Evolutionary conservation across 148 eudicot genomes (phyloP).

Genomic region (Dianthus caryophyllus): DNA sequence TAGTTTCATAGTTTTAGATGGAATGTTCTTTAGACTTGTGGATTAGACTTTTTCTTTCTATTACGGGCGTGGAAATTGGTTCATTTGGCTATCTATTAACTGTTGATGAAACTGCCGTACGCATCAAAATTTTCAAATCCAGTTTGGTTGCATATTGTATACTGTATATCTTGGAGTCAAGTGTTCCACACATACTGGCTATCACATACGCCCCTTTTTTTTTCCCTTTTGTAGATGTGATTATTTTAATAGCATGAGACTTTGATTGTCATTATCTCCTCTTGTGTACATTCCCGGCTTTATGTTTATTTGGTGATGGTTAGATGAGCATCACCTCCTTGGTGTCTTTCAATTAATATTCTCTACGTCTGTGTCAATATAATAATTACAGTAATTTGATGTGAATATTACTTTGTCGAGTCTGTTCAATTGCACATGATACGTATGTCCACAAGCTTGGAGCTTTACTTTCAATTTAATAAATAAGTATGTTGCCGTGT

Average conservation of each 20-base stretch:
- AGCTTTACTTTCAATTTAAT: neutral
- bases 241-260: neutral
- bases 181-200: too few species aligned
- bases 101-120: neutral
- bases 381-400: neutral
- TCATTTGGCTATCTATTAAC: neutral
- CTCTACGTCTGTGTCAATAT: neutral
- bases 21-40: too few species aligned
- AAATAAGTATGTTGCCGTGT: neutral
- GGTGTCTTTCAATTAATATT: neutral
- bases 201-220: neutral
- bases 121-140: neutral
- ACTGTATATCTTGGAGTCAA: neutral
- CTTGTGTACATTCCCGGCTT: too few species aligned
- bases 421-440: neutral
- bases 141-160: neutral
- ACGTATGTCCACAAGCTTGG: neutral
- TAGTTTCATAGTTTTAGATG: too few species aligned
- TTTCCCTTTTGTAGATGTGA: neutral
- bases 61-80: neutral
- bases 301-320: too few species aligned
- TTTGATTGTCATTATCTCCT: too few species aligned
- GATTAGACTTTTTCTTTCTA: too few species aligned
- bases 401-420: neutral
- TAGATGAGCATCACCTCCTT: neutral